A percentile compares a stretch with the other conserved stretches of the same genome.
phyloP scores from a whole-genome alignment of 495 filamentous ascomycete genomes.

The Gamarada debralockiae region DNA sequence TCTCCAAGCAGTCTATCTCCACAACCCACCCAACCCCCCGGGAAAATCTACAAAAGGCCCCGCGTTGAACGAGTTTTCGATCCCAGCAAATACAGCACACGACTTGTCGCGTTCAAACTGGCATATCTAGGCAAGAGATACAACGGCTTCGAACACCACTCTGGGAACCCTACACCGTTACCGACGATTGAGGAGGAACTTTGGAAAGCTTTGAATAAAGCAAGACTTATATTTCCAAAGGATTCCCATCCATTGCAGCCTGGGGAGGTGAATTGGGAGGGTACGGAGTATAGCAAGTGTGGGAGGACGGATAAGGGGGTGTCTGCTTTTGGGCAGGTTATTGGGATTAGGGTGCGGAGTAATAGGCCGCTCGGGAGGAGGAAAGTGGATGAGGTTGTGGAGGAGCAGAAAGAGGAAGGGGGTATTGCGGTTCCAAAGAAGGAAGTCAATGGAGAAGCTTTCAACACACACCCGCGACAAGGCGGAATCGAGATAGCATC shows the following conservation, averaged over 20 bases:
- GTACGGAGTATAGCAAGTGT: constrained; percentile 87
- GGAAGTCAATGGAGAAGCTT: constrained; percentile 13
- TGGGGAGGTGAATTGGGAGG: constrained; percentile 63
- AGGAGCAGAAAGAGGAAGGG: constrained; percentile 15
- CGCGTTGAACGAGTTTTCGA: constrained; percentile 58
- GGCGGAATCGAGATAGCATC: constrained; percentile 10
- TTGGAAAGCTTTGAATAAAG: constrained; percentile 82
- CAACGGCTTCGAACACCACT: constrained; percentile 84
- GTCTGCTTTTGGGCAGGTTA: constrained; percentile 94
- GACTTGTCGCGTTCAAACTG: constrained; percentile 85
- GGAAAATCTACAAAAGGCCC: constrained; percentile 26
- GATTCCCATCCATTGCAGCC: constrained; percentile 27
- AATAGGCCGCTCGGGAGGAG: constrained; percentile 50
- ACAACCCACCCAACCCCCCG: constrained; percentile 2
- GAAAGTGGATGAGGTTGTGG: background rate
- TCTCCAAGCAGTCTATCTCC: constrained; percentile 11
- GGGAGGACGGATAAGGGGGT: constrained; percentile 91
- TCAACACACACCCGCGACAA: constrained; percentile 14
- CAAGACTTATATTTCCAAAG: constrained; percentile 72
- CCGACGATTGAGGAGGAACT: constrained; percentile 88
- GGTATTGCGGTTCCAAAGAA: constrained; percentile 1
- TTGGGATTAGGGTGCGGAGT: constrained; percentile 77
- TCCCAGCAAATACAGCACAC: constrained; percentile 73
- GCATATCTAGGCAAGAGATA: constrained; percentile 90
- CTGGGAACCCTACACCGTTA: constrained; percentile 56